These are phyloP conservation scores for Aspergillus candidus DNA, from an alignment of 2,329 filamentous ascomycete genomes.

Conservation along the genomic window DNA sequence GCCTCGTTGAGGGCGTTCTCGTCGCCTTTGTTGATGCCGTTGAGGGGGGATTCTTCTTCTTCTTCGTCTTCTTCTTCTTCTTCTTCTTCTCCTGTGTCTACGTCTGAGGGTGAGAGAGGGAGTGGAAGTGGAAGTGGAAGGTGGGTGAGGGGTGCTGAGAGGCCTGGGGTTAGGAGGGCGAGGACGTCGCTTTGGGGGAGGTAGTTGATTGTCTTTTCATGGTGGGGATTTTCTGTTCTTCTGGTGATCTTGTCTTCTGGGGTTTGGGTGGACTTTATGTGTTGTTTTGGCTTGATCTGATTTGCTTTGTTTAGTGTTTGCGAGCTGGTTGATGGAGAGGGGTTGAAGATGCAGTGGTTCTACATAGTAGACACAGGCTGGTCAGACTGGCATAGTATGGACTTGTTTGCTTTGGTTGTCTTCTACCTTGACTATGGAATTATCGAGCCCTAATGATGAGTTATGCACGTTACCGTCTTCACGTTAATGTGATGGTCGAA, in stretches of 20 bases:
- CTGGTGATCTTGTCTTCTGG: too few relatives aligned
- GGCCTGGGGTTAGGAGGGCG: not conserved
- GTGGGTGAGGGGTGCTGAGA: not conserved
- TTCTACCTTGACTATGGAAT: too few relatives aligned
- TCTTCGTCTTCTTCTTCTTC: too few relatives aligned
- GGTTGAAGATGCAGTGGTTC: too few relatives aligned
- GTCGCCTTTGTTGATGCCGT: conserved; percentile 3
- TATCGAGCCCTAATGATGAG: not conserved
- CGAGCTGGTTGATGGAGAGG: too few relatives aligned
- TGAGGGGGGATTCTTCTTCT: not conserved
- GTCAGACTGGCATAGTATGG: not conserved
- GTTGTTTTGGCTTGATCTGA: not conserved
- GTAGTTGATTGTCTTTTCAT: not conserved
- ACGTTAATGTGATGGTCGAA: not conserved
- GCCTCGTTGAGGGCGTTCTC: conserved; percentile 2
- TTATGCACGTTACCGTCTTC: too few relatives aligned
- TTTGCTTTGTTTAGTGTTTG: too few relatives aligned
- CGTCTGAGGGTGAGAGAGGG: not conserved
- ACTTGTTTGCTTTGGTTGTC: not conserved
- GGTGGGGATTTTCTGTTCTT: too few relatives aligned
- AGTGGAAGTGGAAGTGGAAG: not conserved
- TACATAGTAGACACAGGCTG: too few relatives aligned
- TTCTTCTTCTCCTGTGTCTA: too few relatives aligned
- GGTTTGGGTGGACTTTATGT: not conserved
- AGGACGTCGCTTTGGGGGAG: conserved; percentile 3